phyloP scores from a whole-genome alignment of 257 asterid genomes.

The Solanum corneliomulleri region DNA sequence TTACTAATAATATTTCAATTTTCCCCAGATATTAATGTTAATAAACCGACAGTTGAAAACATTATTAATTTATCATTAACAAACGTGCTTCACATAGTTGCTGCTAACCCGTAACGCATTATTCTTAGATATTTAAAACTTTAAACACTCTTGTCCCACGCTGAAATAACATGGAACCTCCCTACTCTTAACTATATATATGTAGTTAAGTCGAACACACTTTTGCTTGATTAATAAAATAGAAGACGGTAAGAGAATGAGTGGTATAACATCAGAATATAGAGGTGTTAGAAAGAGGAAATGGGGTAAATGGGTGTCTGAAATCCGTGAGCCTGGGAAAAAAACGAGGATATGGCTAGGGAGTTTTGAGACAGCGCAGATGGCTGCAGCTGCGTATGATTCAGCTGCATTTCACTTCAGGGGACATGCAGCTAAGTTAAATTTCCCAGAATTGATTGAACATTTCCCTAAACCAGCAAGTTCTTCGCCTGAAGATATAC shows the following conservation, averaged over 20 bases:
- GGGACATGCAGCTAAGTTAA: slow-evolving; percentile 20
- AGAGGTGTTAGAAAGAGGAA: slow-evolving; percentile 37
- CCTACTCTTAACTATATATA: neutral
- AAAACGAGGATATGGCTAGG: slow-evolving; percentile 34
- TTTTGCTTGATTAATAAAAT: neutral
- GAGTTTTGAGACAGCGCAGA: slow-evolving; percentile 32
- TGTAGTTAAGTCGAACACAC: neutral
- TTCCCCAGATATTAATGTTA: neutral
- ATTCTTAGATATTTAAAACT: neutral
- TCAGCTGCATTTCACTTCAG: slow-evolving; percentile 27
- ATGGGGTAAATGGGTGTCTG: slow-evolving; percentile 48
- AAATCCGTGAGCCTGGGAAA: slow-evolving; percentile 31
- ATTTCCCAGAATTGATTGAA: slow-evolving; percentile 18
- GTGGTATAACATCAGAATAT: slow-evolving; percentile 8
- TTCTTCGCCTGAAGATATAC: slow-evolving; percentile 13
- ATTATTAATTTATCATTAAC: neutral
- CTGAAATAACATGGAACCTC: slow-evolving; percentile 9
- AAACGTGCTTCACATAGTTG: neutral
- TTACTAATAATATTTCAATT: neutral
- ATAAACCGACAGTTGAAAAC: neutral
- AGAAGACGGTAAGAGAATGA: neutral
- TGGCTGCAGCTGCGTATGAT: slow-evolving; percentile 36
- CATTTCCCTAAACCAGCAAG: slow-evolving; percentile 15
- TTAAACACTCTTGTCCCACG: neutral
- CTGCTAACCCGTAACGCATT: neutral